phyloP scores from a whole-genome alignment of 2,329 filamentous ascomycete genomes.

The Aspergillus alliaceus region DNA sequence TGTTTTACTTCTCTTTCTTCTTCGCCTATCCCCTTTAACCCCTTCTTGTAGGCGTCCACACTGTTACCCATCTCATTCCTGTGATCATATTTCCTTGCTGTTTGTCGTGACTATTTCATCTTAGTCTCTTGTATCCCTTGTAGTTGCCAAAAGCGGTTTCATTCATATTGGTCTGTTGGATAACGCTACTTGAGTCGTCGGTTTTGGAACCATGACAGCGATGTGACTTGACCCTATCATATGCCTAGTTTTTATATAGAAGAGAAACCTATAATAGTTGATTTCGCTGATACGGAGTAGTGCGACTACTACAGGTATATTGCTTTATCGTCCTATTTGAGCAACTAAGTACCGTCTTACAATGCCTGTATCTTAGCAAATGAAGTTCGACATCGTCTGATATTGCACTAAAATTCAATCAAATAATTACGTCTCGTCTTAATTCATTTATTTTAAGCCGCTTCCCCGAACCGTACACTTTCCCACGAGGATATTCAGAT shows the following conservation, averaged over 20 bases:
- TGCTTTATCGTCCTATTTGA: no score
- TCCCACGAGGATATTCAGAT: background rate
- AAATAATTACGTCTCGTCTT: no score
- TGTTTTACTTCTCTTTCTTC: slow-evolving; percentile 5
- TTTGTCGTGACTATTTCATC: slow-evolving; percentile 7
- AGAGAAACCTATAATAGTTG: no score
- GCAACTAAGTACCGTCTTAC: no score
- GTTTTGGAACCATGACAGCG: background rate
- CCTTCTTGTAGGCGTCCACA: slow-evolving; percentile 10
- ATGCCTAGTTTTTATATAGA: background rate
- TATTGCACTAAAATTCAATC: no score
- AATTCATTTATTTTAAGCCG: no score
- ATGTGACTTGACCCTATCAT: background rate
- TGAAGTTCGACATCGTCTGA: no score
- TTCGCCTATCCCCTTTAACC: slow-evolving; percentile 3
- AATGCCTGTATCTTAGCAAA: no score
- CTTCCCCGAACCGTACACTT: background rate
- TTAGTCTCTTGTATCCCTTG: background rate
- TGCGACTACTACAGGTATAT: no score
- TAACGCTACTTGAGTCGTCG: background rate
- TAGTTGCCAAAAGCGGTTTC: slow-evolving; percentile 5
- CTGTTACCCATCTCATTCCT: slow-evolving; percentile 5
- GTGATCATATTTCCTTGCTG: background rate
- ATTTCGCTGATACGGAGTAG: no score
- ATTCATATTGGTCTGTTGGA: background rate